A percentile compares a stretch with the other conserved stretches of the same genome.
Evolutionary conservation across 225 moss, liverwort and hornwort species (phyloP).

Genomic region (Climacium dendroides): DNA sequence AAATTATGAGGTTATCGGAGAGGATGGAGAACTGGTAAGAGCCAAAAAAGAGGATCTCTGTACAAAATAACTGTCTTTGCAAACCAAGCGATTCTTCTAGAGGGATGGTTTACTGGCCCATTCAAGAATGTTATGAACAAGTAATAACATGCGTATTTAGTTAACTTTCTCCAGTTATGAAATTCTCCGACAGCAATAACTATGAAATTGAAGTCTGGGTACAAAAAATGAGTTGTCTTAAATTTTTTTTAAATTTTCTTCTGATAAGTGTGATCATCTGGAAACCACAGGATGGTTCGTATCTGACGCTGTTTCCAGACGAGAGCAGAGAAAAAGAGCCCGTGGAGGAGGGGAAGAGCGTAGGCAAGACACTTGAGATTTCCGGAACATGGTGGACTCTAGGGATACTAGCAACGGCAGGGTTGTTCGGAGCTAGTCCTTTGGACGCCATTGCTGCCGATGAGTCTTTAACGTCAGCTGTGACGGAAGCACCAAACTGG

Average conservation of each 20-base stretch:
- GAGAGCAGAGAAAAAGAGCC: neutral
- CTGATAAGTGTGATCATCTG: neutral
- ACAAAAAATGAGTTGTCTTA: too few relatives aligned
- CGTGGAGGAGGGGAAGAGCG: neutral
- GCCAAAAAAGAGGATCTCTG: neutral
- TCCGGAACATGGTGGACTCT: slow-evolving; percentile 32
- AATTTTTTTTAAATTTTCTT: too few relatives aligned
- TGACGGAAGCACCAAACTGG: slow-evolving; percentile 53
- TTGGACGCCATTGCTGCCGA: slow-evolving; percentile 19
- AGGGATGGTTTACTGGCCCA: neutral
- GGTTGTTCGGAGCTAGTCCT: slow-evolving; percentile 2
- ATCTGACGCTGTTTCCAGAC: neutral
- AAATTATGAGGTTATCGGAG: neutral
- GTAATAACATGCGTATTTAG: neutral
- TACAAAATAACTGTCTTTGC: neutral
- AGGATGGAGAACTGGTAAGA: neutral
- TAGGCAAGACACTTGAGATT: slow-evolving; percentile 1
- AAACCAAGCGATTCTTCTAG: neutral
- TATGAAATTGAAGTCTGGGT: neutral
- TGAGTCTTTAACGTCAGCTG: slow-evolving; percentile 11
- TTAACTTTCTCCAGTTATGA: neutral
- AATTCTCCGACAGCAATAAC: neutral
- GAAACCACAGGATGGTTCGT: slow-evolving; percentile 1
- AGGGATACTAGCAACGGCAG: slow-evolving; percentile 14
- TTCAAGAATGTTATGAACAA: neutral